Evolutionary conservation across 1,284 basidiomycete species (phyloP), one percentile per base, ranked within the genome.

Genomic region (Ustilago esculenta): DNA sequence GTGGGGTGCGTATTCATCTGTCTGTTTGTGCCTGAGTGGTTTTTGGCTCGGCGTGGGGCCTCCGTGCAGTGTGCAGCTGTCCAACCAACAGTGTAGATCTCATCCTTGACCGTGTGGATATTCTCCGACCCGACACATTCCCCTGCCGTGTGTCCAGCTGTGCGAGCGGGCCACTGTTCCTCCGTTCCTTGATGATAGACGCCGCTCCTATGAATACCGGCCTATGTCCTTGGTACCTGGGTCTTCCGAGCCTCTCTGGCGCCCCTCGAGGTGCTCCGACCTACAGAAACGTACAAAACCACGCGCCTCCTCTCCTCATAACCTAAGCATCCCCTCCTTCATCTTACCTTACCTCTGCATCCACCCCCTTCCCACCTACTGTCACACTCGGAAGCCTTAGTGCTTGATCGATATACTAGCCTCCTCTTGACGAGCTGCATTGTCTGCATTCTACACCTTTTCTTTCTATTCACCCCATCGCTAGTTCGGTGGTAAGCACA

Each of bases 261-360:
- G 29, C 29, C 27, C 35, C 39, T 39, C 11, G 20, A 33, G 27
- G 17, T 15, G 21, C 40, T 33, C 25, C 7, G 17, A 11, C 17
- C 35, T 15, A 40, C 18, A 17, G 25, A 46, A 50, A 30, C 24
- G 47, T 61, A 61, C 58, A 61, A 54, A 61, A 61, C 32, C 52
- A 50, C 51, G 24, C 18, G 18, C 21, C 32, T 34, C 25, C 45
- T 11, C 30, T n/a, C 42, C 5, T 37, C 18, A 14, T 36, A 12
- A 34, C 21, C 20, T 45, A n/a, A 25, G 32, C 23, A 44, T 17
- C 40, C 29, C n/a, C 32, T 17, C n/a, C 41, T 14, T 39, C 41
- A 37, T 25, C 27, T 23, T 20, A 17, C 23, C 5, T 40, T 24
- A 25, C 25, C 27, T 34, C 9, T 21, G 34, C 29, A 37, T 32